phyloP scores from a whole-genome alignment of 1,139 yeast genomes.

The Protomyces inouyei region DNA sequence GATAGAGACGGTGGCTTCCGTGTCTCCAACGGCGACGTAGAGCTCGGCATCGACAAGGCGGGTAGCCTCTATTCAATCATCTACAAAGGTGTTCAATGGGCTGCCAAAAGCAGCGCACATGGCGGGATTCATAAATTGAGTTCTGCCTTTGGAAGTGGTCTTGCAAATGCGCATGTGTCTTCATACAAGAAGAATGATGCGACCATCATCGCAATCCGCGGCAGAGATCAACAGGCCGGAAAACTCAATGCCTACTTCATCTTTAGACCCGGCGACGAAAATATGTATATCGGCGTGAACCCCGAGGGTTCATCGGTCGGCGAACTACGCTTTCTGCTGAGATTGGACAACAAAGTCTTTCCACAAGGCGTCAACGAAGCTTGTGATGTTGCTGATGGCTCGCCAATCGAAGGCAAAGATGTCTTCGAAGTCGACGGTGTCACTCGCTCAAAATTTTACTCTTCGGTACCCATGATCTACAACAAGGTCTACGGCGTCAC shows the following conservation, averaged over 20 bases:
- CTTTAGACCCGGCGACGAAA: background rate
- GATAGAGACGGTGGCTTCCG: background rate
- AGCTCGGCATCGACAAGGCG: background rate
- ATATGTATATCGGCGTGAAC: background rate
- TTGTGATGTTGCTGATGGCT: background rate
- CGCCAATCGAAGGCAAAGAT: background rate
- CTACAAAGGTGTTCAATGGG: background rate
- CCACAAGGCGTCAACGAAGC: background rate
- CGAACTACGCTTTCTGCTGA: background rate
- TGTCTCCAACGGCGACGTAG: background rate
- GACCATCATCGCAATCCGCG: background rate
- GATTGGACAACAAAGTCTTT: background rate
- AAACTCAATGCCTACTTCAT: background rate
- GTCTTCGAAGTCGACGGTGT: background rate
- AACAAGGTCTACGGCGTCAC: background rate
- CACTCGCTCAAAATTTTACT: background rate
- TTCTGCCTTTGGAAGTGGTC: background rate
- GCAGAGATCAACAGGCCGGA: background rate
- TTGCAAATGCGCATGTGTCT: background rate
- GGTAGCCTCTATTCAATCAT: background rate
- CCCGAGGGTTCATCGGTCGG: background rate
- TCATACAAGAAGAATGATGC: background rate
- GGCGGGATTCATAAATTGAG: background rate
- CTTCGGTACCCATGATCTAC: background rate
- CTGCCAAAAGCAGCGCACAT: background rate